A percentile compares a stretch with the other conserved stretches of the same genome.
Evolutionary conservation across 371 early-diverging fungal species (phyloP).

Genomic region (Mortierella sp.): DNA sequence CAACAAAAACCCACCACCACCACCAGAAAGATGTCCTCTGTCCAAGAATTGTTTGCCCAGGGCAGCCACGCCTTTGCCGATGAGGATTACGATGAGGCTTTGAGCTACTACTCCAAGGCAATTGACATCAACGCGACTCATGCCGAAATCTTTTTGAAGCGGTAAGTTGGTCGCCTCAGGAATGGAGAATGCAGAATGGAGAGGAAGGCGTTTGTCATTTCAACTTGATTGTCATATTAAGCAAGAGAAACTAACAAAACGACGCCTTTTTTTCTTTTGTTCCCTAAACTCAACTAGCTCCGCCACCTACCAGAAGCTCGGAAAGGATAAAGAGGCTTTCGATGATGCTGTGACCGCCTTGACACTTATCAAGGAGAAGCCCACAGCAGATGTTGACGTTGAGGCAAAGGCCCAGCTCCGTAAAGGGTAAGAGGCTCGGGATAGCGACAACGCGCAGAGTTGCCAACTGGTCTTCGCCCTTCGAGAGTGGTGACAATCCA

Average conservation of each 20-base stretch:
- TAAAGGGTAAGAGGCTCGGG: slow-evolving; percentile 63
- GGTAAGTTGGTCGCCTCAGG: slow-evolving; percentile 64
- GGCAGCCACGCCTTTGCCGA: slow-evolving; percentile 73
- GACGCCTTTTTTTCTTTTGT: neutral
- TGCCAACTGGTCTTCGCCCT: neutral
- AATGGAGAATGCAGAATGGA: slow-evolving; percentile 6
- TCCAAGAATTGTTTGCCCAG: slow-evolving; percentile 61
- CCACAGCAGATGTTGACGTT: slow-evolving; percentile 64
- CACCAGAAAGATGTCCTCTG: slow-evolving; percentile 35
- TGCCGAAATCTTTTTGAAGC: slow-evolving; percentile 70
- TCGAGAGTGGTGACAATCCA: neutral
- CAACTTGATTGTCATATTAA: no score
- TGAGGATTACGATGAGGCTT: slow-evolving; percentile 69
- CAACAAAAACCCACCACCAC: neutral
- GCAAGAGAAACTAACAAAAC: no score
- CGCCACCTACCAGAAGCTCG: slow-evolving; percentile 72
- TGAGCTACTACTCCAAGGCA: slow-evolving; percentile 65
- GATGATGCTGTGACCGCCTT: slow-evolving; percentile 75
- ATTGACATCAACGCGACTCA: slow-evolving; percentile 64
- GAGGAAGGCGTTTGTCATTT: no score
- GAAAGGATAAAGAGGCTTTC: slow-evolving; percentile 66
- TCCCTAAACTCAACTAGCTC: slow-evolving; percentile 57
- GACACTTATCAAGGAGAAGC: slow-evolving; percentile 61
- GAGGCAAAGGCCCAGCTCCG: slow-evolving; percentile 75
- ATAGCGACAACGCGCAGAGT: neutral